Conservation (phyloP, 164 flowering plant genomes). For the Kingdonia uniflora region DNA sequence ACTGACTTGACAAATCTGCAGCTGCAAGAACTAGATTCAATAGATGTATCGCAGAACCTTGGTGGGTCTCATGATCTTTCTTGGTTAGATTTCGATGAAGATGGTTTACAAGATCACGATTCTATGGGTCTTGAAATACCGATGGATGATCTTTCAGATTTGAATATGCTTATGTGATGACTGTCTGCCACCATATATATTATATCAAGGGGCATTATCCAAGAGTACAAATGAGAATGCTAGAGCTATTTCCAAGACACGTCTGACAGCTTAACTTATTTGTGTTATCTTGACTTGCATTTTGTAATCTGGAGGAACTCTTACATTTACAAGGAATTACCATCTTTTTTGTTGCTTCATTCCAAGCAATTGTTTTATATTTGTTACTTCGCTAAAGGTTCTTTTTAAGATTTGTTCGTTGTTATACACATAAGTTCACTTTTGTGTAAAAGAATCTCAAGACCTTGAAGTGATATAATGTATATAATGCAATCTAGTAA, state of each 20-base stretch:
- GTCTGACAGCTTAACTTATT: constrained; percentile 21
- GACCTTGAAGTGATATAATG: no score
- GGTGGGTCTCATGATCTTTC: constrained; percentile 39
- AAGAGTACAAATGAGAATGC: constrained; percentile 19
- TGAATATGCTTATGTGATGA: constrained; percentile 41
- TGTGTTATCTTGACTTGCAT: constrained; percentile 16
- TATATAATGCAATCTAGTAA: no score
- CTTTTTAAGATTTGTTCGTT: no score
- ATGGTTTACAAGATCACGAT: constrained; percentile 46
- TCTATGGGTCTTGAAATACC: constrained; percentile 56
- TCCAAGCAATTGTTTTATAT: no score
- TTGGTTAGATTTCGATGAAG: constrained; percentile 49
- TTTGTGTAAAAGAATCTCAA: no score
- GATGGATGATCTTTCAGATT: constrained; percentile 62
- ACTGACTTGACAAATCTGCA: constrained; percentile 32
- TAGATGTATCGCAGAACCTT: constrained; percentile 30
- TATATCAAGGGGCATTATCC: constrained; percentile 24
- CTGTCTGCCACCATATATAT: constrained; percentile 10
- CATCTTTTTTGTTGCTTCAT: no score
- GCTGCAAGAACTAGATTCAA: constrained; percentile 33
- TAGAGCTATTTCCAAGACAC: constrained; percentile 16
- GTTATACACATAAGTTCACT: no score
- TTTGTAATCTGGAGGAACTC: constrained; percentile 18
- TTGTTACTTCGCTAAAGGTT: no score
- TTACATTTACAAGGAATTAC: no score